Evolutionary conservation across 345 rosid genomes (phyloP), one percentile per base, ranked within the genome.

Genomic region (Eucalyptus curtisii): DNA sequence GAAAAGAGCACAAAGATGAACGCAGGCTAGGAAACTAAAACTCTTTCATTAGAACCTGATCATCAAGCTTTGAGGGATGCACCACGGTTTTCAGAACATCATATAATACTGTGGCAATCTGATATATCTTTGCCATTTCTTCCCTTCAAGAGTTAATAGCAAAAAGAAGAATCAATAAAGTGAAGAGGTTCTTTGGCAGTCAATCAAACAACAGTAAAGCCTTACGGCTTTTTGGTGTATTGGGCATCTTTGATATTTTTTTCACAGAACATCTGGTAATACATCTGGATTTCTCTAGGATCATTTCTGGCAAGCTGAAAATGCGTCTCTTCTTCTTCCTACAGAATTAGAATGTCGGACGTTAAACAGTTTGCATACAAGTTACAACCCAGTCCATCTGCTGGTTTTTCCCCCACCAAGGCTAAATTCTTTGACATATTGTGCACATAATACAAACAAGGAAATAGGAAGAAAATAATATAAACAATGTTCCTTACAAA

Each of bases 81-180:
- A 96, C 96, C 82, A 96, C 96, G 9, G 95, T 92, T 88, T 9
- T 93, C 91, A 97, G 76, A 91, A 94, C 99, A 91, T 97, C 99
- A 91, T 93, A 96, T 88, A 98, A 94, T 40, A 98, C 99, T 1
- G 96, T 64, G 14, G 99, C 99, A 89, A 93, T 92, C 93, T 95
- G 97, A 91, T 94, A 94, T 87, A 94, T 92, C 92, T 94, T 97
- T 61, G 94, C 96, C 99, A 96, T 96, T 94, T 96, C 99, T 94
- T 97, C 99, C 94, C 99, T 98, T 92, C 91, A 95, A 90, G 80
- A 71, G 82, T 85, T 20, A 81, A 89, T 24, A 57, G 12, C n/a
- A 71, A 87, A 64, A 86, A 90, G 50, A 88, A 90, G 55, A 80
- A 37, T 89, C 53, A 47, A 30, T 49, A 42, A 59, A 49, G 25